phyloP scores from a whole-genome alignment of 495 filamentous ascomycete genomes.

The Lepidopterella palustris region DNA sequence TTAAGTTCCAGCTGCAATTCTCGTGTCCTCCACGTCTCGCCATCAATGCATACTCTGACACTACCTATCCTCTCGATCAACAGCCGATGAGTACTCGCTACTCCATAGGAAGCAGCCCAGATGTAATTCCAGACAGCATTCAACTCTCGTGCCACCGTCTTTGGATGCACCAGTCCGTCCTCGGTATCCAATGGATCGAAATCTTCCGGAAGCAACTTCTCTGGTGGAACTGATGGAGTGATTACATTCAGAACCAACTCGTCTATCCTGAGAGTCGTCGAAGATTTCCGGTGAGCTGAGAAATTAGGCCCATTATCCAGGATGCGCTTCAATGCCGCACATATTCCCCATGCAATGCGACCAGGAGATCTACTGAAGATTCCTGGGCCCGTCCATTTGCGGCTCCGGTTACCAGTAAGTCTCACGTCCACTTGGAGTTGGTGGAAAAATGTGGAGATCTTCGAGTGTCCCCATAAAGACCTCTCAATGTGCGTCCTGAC shows the following conservation, averaged over 20 bases:
- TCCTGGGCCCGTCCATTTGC: conserved; percentile 2
- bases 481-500: conserved; percentile 18
- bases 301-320: conserved; percentile 23
- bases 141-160: conserved; percentile 15
- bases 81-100: conserved; percentile 9
- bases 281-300: conserved; percentile 1
- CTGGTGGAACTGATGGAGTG: conserved; percentile 10
- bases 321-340: conserved; percentile 20
- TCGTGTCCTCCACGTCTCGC: conserved; percentile 14
- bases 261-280: conserved; percentile 11
- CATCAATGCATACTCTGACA: conserved; percentile 21
- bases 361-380: conserved; percentile 8
- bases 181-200: background rate
- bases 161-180: conserved; percentile 23
- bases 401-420: conserved; percentile 7
- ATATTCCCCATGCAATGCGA: conserved; percentile 24
- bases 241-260: conserved; percentile 26
- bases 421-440: conserved; percentile 23
- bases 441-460: conserved; percentile 6
- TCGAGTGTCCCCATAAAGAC: conserved; percentile 2
- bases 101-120: conserved; percentile 12
- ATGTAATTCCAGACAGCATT: conserved; percentile 24
- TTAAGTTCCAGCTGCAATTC: conserved; percentile 22
- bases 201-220: conserved; percentile 11
- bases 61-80: conserved; percentile 22